These are phyloP conservation scores for Rhodocollybia butyracea DNA, from an alignment of 768 basidiomycete genomes.

Conservation along the genomic window DNA sequence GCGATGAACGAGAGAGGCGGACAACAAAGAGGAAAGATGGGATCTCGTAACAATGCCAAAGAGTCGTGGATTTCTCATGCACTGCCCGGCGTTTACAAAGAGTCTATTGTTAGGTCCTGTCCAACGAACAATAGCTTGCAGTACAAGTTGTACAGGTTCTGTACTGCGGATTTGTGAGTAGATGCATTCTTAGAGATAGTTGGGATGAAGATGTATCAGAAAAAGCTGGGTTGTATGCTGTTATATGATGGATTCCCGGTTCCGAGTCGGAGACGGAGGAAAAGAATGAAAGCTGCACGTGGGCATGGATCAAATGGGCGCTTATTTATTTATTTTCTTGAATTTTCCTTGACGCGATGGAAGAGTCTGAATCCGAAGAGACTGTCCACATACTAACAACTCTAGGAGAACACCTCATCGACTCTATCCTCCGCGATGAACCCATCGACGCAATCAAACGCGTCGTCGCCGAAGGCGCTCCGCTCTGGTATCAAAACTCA, in stretches of 20 bases:
- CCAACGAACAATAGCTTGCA: neutral
- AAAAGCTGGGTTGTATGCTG: no score
- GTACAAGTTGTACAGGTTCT: neutral
- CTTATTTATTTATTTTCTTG: no score
- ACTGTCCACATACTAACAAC: slow-evolving; percentile 44
- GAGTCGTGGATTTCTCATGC: neutral
- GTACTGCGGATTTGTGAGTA: no score
- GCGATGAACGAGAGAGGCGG: slow-evolving; percentile 11
- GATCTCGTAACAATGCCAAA: neutral
- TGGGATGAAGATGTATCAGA: no score
- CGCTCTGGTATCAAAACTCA: slow-evolving; percentile 87
- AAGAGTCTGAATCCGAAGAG: slow-evolving; percentile 20
- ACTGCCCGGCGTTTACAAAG: slow-evolving; percentile 3
- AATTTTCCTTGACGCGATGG: no score
- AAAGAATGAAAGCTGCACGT: no score
- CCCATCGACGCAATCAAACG: slow-evolving; percentile 44
- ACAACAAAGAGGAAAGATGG: slow-evolving; percentile 1
- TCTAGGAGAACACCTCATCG: slow-evolving; percentile 55
- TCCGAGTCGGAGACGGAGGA: no score
- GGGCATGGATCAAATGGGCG: no score
- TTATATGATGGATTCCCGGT: no score
- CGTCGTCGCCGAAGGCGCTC: slow-evolving; percentile 65
- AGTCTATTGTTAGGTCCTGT: neutral
- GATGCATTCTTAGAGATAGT: no score
- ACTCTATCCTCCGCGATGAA: no score